Evolutionary conservation across 2,329 filamentous ascomycete species (phyloP), one percentile per base, ranked within the genome.

Genomic region (Zalaria obscura): DNA sequence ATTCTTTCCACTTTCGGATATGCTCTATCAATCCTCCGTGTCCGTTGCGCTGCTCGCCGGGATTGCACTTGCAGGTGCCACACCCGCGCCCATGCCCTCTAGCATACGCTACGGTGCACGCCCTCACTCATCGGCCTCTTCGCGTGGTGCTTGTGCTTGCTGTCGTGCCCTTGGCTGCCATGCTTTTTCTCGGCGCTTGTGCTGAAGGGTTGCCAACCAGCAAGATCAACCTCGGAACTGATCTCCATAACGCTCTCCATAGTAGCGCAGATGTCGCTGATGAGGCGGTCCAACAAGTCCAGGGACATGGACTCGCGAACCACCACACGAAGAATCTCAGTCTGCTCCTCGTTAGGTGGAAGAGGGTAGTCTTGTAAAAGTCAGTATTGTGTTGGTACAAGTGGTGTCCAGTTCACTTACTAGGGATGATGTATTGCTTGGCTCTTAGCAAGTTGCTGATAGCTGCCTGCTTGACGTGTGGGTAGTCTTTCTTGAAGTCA

Each of bases 371-470:
- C 66, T 69, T 43, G 9, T 27, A 25, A 8, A 8, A 7, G 38
- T 41, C 11, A 36, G 39, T 27, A 11, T 3, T 25, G 27, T 35
- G 31, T 27, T 27, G 11, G 29, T 7, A n/a, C 11, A 5, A 28
- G 7, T 11, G 9, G 26, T 9, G 10, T 27, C 32, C 6, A 9
- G 11, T 29, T 25, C 7, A 55, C 64, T 54, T 59, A 70, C 67
- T 82, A 25, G 78, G 78, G 43, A 83, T 76, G 45, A 83, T 82
- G 63, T 80, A 83, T 58, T 81, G 76, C 53, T 77, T 77, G 4
- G 74, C 73, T 9, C 78, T 68, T 42, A 82, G 59, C 34, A 83
- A 59, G 11, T 78, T 73, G 40, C 72, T 76, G 9, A 83, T 65
- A 4, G 68, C 69, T 42, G 73, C 76, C 57, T 83, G 79, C 58